phyloP scores from a whole-genome alignment of 768 basidiomycete species.

The Trametes meyenii region DNA sequence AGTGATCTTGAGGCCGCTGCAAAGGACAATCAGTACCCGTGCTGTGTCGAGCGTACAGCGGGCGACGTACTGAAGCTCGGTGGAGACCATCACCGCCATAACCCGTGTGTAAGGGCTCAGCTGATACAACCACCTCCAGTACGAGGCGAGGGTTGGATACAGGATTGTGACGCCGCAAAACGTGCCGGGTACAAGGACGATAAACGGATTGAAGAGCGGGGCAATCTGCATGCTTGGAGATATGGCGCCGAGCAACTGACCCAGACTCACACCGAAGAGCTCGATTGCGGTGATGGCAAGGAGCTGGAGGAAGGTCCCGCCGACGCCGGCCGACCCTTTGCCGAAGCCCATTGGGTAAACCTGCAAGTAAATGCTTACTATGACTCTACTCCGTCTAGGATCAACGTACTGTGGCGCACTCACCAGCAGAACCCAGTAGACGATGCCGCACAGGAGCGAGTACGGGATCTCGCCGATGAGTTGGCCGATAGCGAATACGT shows the following conservation, averaged over 20 bases:
- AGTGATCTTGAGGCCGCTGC: constrained; percentile 60
- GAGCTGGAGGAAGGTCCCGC: constrained; percentile 73
- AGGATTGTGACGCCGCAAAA: constrained; percentile 87
- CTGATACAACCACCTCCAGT: constrained; percentile 83
- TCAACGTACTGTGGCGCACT: constrained; percentile 5
- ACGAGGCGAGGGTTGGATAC: constrained; percentile 58
- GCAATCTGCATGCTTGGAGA: constrained; percentile 76
- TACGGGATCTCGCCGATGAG: constrained; percentile 82
- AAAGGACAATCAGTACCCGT: constrained; percentile 22
- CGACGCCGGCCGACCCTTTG: constrained; percentile 58
- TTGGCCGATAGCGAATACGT: constrained; percentile 84
- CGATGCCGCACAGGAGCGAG: constrained; percentile 64
- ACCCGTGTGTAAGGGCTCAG: constrained; percentile 71
- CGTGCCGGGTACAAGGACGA: constrained; percentile 61
- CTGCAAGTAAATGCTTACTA: constrained; percentile 16
- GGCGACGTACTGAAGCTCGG: constrained; percentile 63
- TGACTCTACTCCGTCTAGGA: constrained; percentile 4
- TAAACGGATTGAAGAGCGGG: constrained; percentile 79
- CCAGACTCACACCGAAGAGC: constrained; percentile 70
- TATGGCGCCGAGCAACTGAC: constrained; percentile 73
- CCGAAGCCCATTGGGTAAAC: constrained; percentile 71
- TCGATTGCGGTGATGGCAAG: constrained; percentile 73
- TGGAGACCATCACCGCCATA: constrained; percentile 73
- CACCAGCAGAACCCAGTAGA: constrained; percentile 80
- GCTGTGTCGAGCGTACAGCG: neutral